Percentiles rank a stretch among this genome's conserved stretches.
phyloP scores from a whole-genome alignment of 805 yeast species.

The Deakozyma indianensis region DNA sequence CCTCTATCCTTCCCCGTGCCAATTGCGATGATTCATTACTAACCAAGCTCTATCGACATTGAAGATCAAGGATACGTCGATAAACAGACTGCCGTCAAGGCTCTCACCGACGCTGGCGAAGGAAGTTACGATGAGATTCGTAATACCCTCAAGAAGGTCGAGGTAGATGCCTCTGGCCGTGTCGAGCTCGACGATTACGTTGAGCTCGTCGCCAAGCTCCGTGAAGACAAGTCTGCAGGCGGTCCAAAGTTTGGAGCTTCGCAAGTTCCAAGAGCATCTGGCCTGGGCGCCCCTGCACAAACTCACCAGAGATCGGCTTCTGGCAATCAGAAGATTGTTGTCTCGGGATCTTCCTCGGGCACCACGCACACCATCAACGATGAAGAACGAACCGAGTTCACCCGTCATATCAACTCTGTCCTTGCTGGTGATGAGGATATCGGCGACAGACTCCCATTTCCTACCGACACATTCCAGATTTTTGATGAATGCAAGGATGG shows the following conservation, averaged over 20 bases:
- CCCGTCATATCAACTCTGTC: constrained; percentile 88
- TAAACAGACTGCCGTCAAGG: constrained; percentile 76
- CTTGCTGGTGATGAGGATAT: constrained; percentile 78
- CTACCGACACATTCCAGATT: constrained; percentile 85
- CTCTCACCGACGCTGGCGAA: constrained; percentile 63
- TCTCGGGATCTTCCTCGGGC: constrained; percentile 79
- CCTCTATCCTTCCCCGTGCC: too few relatives aligned
- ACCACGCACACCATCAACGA: constrained; percentile 94
- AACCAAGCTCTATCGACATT: constrained; percentile 49
- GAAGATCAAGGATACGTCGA: constrained; percentile 94
- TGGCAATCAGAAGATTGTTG: constrained; percentile 30
- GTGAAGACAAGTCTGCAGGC: constrained; percentile 26
- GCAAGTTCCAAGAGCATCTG: constrained; percentile 15
- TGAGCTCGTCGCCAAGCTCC: constrained; percentile 64
- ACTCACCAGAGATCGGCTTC: constrained; percentile 17
- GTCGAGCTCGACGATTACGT: constrained; percentile 95
- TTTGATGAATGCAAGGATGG: constrained; percentile 97
- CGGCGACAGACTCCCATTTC: constrained; percentile 77
- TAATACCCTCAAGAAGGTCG: constrained; percentile 79
- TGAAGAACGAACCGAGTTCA: constrained; percentile 91
- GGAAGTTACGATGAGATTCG: constrained; percentile 86
- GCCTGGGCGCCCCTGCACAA: constrained; percentile 21
- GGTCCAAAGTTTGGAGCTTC: constrained; percentile 15
- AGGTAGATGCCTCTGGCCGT: constrained; percentile 92
- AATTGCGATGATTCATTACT: too few relatives aligned